Percentiles rank a stretch among this genome's conserved stretches.
Evolutionary conservation across 2,329 filamentous ascomycete species (phyloP).

Genomic region (Endothia cerciana): DNA sequence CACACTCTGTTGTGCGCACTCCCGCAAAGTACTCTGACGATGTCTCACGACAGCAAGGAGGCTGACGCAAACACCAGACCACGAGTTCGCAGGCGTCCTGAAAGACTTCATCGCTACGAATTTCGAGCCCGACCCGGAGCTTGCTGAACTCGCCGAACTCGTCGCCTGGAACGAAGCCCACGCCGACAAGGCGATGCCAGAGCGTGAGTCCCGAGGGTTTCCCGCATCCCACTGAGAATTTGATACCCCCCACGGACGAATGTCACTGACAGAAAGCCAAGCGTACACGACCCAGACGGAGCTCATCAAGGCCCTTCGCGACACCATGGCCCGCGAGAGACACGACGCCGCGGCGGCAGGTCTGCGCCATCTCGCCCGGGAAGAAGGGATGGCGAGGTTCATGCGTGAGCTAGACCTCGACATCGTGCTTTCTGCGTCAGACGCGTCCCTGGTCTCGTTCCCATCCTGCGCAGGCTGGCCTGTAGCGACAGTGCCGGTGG

Average conservation of each 20-base stretch:
- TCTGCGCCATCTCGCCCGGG: conserved; percentile 23
- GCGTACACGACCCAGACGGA: conserved; percentile 27
- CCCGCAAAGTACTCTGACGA: neutral
- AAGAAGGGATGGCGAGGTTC: conserved; percentile 26
- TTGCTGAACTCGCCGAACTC: conserved; percentile 31
- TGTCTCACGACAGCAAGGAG: neutral
- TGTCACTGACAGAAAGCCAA: neutral
- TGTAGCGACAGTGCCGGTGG: conserved; percentile 35
- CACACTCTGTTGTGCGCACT: conserved; percentile 30
- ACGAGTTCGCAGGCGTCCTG: conserved; percentile 27
- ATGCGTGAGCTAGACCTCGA: conserved; percentile 30
- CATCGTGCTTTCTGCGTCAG: conserved; percentile 31
- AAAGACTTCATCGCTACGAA: conserved; percentile 23
- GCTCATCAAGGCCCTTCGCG: conserved; percentile 27
- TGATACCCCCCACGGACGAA: neutral
- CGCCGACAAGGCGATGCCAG: conserved; percentile 29
- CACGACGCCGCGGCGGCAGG: conserved; percentile 21
- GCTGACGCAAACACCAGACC: conserved; percentile 15
- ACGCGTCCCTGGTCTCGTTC: conserved; percentile 30
- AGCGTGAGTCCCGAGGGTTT: conserved; percentile 27
- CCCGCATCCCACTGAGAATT: neutral
- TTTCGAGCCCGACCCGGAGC: conserved; percentile 27
- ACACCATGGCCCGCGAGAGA: conserved; percentile 24
- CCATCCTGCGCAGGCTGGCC: conserved; percentile 35
- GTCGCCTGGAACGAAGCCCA: conserved; percentile 34